Evolutionary conservation across 2,329 filamentous ascomycete genomes (phyloP), one percentile per base, ranked within the genome.

Genomic region (Colletotrichum sp.): DNA sequence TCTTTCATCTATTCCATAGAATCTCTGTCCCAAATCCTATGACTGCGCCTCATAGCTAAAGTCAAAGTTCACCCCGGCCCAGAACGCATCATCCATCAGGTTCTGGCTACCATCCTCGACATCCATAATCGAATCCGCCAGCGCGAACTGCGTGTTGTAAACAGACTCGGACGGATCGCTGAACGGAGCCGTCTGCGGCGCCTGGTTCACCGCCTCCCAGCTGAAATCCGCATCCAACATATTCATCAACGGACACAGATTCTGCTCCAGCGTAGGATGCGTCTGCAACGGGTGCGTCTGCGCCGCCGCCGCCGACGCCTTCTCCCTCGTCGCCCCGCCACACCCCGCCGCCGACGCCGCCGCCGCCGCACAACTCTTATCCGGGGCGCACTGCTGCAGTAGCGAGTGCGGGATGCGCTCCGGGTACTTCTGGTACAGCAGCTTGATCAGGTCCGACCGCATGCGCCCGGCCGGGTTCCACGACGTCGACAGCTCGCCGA

Each of bases 381-480:
- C 64, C 16, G 71, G 55, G 7, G n/a, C 24, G 16, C 24, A 63
- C 26, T 52, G 65, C 26, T 65, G 72, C 3, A 69, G 64, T 6
- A 76, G n/a, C 15, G 74, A 73, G 34, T 74, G 72, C 21, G 74
- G 74, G 6, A 76, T 74, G 32, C 74, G 44, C 49, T 76, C 64
- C 16, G 74, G 74, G 12, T 76, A 74, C 49, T 68, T 76, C 34
- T 76, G 74, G 59, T 76, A 62, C 39, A 76, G 64, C 24, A 68
- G 60, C 21, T 44, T 68, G 18, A 76, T 76, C 18, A 76, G 74
- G 18, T 76, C 59, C 55, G 28, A 44, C 21, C 74, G 55, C 74
- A 69, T 76, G 1, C 64, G 34, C 4, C 59, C 65, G 7, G 74
- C 74, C 4, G 74, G 74, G 55, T 63, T 73, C 74, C 74, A 76